Evolutionary conservation across 2,329 filamentous ascomycete genomes (phyloP).

Genomic region (Aaosphaeria pasadenensis): DNA sequence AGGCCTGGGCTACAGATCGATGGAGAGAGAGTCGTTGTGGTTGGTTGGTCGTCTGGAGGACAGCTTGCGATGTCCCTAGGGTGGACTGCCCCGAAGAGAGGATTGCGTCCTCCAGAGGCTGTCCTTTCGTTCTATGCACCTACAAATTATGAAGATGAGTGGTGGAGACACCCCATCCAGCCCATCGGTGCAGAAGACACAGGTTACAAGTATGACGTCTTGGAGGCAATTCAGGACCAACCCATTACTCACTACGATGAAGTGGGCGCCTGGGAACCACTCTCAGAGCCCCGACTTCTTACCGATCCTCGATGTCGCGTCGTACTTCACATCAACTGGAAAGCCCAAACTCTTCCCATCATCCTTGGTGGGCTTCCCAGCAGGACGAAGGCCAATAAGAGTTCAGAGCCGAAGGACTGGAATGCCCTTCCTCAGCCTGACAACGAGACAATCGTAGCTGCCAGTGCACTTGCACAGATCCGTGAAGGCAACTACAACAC

Average conservation of each 20-base stretch:
- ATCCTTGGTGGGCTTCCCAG: conserved; percentile 26
- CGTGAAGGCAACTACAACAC: conserved; percentile 1
- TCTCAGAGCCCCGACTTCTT: conserved; percentile 28
- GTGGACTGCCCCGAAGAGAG: conserved; percentile 32
- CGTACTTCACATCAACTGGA: conserved; percentile 44
- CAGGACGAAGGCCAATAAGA: background rate
- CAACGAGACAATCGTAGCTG: background rate
- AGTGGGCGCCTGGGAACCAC: conserved; percentile 15
- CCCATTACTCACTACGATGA: conserved; percentile 12
- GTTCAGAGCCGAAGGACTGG: background rate
- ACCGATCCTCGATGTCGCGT: conserved; percentile 38
- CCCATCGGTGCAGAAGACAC: conserved; percentile 13
- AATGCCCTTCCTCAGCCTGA: background rate
- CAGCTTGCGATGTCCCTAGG: conserved; percentile 45
- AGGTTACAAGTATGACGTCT: conserved; percentile 19
- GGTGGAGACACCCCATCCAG: conserved; percentile 4
- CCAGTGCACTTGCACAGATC: conserved; percentile 5
- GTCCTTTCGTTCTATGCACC: conserved; percentile 49
- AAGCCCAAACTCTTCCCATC: conserved; percentile 36
- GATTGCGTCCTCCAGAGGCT: conserved; percentile 39
- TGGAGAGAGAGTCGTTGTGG: conserved; percentile 33
- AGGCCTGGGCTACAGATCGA: conserved; percentile 32
- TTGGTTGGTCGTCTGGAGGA: conserved; percentile 53
- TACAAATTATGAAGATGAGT: conserved; percentile 35
- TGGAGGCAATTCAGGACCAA: conserved; percentile 20